Percentiles rank a stretch among this genome's conserved stretches.
Evolutionary conservation across 148 eudicot genomes (phyloP).

Genomic region (Chenopodium album): DNA sequence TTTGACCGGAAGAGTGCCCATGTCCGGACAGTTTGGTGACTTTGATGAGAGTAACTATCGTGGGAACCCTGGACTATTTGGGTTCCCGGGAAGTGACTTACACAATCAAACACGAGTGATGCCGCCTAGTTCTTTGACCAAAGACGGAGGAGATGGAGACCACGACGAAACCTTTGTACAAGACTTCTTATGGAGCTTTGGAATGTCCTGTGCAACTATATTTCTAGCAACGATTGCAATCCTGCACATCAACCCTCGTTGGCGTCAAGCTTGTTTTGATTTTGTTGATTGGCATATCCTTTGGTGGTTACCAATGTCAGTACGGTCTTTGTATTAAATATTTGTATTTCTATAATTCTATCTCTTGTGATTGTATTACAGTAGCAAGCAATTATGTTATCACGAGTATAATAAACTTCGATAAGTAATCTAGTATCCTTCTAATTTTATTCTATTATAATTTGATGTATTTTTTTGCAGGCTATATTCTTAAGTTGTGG

Average conservation of each 20-base stretch:
- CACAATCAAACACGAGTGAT: too few relatives aligned
- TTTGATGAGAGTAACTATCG: neutral
- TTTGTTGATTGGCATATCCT: conserved; percentile 16
- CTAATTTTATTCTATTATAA: too few relatives aligned
- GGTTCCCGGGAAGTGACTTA: neutral
- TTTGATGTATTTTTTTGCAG: too few relatives aligned
- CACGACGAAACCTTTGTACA: neutral
- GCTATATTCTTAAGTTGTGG: too few relatives aligned
- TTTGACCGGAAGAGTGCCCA: conserved; percentile 12
- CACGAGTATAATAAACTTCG: too few relatives aligned
- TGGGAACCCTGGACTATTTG: conserved; percentile 1
- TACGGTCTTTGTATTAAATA: neutral
- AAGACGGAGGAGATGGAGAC: too few relatives aligned
- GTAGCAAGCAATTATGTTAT: neutral
- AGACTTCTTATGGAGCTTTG: conserved; percentile 22
- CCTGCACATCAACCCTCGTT: conserved; percentile 5
- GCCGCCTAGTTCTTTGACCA: too few relatives aligned
- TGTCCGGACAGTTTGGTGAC: neutral
- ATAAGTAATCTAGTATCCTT: too few relatives aligned
- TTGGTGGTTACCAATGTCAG: conserved; percentile 9
- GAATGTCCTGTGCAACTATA: neutral
- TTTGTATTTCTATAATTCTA: neutral
- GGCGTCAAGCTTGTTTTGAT: conserved; percentile 14
- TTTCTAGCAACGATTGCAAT: conserved; percentile 1
- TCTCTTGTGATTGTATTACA: neutral